These are phyloP conservation scores for Globisporangium cystogenes DNA, from an alignment of 352 stramenopile genomes.

Conservation along the genomic window DNA sequence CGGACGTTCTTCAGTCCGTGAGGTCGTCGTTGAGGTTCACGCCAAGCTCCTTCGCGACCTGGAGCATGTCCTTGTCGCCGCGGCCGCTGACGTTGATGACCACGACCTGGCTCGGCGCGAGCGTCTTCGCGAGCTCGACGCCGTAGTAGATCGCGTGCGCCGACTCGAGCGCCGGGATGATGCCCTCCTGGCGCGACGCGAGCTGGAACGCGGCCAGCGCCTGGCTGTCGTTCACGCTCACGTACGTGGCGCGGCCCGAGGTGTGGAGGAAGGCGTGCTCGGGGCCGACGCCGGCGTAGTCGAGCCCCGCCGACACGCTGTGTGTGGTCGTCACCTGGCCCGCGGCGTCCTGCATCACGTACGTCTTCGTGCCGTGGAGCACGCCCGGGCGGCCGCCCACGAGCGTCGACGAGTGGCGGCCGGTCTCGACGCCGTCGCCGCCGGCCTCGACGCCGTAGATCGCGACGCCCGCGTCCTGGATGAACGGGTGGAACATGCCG, in stretches of 20 bases:
- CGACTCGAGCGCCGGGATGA: slow-evolving; percentile 97
- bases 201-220: slow-evolving; percentile 96
- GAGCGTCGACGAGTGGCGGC: slow-evolving; percentile 94
- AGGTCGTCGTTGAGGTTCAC: slow-evolving; percentile 88
- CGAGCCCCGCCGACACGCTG: slow-evolving; percentile 94
- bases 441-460: slow-evolving; percentile 97
- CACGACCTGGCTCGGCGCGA: slow-evolving; percentile 89
- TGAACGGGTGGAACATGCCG: slow-evolving; percentile 97
- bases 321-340: slow-evolving; percentile 96
- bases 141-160: slow-evolving; percentile 95
- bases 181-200: slow-evolving; percentile 94
- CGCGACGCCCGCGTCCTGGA: slow-evolving; percentile 89
- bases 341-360: slow-evolving; percentile 95
- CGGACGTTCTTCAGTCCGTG: slow-evolving; percentile 29
- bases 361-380: slow-evolving; percentile 97
- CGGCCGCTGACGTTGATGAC: slow-evolving; percentile 98
- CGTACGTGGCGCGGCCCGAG: slow-evolving; percentile 93
- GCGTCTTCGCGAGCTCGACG: slow-evolving; percentile 89
- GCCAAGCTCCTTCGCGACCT: slow-evolving; percentile 94
- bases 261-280: slow-evolving; percentile 98
- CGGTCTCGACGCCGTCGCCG: slow-evolving; percentile 88
- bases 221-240: slow-evolving; percentile 95
- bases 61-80: slow-evolving; percentile 99
- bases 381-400: slow-evolving; percentile 93
- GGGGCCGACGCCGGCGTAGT: slow-evolving; percentile 97